phyloP scores from a whole-genome alignment of 306 rosid genomes.

The Astragalus glycyphyllos region DNA sequence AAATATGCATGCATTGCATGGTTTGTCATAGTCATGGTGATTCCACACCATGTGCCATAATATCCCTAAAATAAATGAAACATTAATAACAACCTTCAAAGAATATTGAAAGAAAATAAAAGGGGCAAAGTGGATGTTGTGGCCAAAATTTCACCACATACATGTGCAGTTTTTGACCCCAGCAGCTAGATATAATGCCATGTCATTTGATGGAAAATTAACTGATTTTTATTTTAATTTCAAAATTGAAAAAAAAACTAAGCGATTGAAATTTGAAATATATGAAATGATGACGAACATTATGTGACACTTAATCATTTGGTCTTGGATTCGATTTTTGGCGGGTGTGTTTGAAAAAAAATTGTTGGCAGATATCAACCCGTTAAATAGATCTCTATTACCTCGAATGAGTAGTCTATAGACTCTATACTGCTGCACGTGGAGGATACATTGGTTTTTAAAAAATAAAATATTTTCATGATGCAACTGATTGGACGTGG shows the following conservation, averaged over 20 bases:
- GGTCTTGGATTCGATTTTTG: too few relatives aligned
- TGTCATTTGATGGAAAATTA: constrained; percentile 2
- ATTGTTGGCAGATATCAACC: too few relatives aligned
- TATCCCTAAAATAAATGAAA: constrained; percentile 48
- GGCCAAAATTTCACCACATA: constrained; percentile 42
- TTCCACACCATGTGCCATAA: constrained; percentile 51
- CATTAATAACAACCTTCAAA: constrained; percentile 38
- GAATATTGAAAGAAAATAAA: constrained; percentile 3
- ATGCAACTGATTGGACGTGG: too few relatives aligned
- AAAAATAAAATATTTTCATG: too few relatives aligned
- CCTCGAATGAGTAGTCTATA: too few relatives aligned
- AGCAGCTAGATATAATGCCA: neutral
- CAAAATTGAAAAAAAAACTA: constrained; percentile 5
- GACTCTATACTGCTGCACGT: too few relatives aligned
- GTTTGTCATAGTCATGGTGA: constrained; percentile 47
- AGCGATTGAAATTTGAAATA: neutral
- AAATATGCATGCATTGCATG: constrained; percentile 42
- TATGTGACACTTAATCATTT: too few relatives aligned
- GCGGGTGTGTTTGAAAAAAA: too few relatives aligned
- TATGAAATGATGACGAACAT: too few relatives aligned
- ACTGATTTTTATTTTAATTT: neutral
- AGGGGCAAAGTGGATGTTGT: constrained; percentile 5
- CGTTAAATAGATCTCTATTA: too few relatives aligned
- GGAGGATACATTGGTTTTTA: too few relatives aligned
- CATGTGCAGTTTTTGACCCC: constrained; percentile 33